Base-by-base conservation (phyloP, 2,329 filamentous ascomycete species). In the Fusarium sp. region DNA sequence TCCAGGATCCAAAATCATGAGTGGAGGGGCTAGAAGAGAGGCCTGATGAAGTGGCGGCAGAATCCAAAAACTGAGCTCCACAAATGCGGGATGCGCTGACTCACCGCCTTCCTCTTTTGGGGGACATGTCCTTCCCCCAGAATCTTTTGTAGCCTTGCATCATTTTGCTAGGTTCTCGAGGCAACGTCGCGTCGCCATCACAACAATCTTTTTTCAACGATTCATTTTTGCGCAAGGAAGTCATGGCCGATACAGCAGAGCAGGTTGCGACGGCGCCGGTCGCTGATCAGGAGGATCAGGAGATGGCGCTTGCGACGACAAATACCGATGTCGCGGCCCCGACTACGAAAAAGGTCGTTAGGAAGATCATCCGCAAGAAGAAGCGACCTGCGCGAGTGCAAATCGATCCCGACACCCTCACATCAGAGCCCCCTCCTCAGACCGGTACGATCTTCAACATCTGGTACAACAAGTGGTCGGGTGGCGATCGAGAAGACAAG, bases 401-500 rank as follows among this genome's bases (percentile, higher is more conserved):
- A 85, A 92, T 98, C 79, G 96, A 99, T 80, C 91, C 95, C 2
- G 91, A 93, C 45, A 92, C 92, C 50, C 89, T 97, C 84, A 94
- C 93, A 77, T 92, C 92, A 37, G 94, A 98, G 78, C 93, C 94
- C 5, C 94, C 95, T 18, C 93, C 94, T 2, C 95, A 98, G 79
- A 98, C 96, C 0, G 96, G 96, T 62, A 97, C 94, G 0, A 94
- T 95, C 67, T 99, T 96, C 88, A 99, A 99, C 52, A 74, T 97
- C 79, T 98, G 95, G 96, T 98, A 98, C 85, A 98, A 98, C 86
- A 98, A 98, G 84, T 98, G 96, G 95, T 93, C 92, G 1, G 96
- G 96, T 75, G 96, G 96, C 79, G 96, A 99, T 83, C 91, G 95
- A 70, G 96, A 98, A 80, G 95, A 97, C 85, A 94, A 95, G 77